Conservation (phyloP, 352 stramenopile genomes). For the Elongisporangium undulatum region DNA sequence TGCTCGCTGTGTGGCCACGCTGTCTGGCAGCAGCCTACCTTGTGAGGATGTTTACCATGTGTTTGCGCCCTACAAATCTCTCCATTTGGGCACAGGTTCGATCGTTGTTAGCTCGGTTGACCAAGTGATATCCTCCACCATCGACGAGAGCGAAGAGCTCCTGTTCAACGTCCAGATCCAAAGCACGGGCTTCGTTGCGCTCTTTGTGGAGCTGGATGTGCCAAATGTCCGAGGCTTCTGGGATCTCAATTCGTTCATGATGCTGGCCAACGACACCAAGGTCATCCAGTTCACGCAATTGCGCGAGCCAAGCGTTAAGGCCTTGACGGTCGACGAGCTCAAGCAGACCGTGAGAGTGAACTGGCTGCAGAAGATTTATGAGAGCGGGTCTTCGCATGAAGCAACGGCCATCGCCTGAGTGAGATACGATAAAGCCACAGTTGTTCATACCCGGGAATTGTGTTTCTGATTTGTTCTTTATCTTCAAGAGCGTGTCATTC, state of each 20-base stretch:
- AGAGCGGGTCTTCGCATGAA: slow-evolving; percentile 3
- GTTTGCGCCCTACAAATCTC: slow-evolving; percentile 65
- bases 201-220: slow-evolving; percentile 73
- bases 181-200: slow-evolving; percentile 45
- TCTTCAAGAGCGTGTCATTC: background rate
- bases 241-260: slow-evolving; percentile 69
- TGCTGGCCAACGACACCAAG: slow-evolving; percentile 54
- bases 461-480: background rate
- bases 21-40: background rate
- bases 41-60: slow-evolving; percentile 59
- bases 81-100: slow-evolving; percentile 31
- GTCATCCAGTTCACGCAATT: slow-evolving; percentile 42
- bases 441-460: background rate
- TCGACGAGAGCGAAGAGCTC: slow-evolving; percentile 2
- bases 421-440: background rate
- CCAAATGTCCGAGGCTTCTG: slow-evolving; percentile 48
- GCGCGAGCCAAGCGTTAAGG: slow-evolving; percentile 4
- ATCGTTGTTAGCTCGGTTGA: slow-evolving; percentile 18
- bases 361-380: slow-evolving; percentile 75
- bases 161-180: slow-evolving; percentile 44
- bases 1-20: slow-evolving; percentile 19
- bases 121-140: slow-evolving; percentile 3
- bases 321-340: slow-evolving; percentile 27
- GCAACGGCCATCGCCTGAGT: background rate
- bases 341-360: slow-evolving; percentile 32